Percentiles rank a stretch among this genome's conserved stretches.
Evolutionary conservation across 2,329 filamentous ascomycete species (phyloP).

Genomic region (Fusarium redolens): DNA sequence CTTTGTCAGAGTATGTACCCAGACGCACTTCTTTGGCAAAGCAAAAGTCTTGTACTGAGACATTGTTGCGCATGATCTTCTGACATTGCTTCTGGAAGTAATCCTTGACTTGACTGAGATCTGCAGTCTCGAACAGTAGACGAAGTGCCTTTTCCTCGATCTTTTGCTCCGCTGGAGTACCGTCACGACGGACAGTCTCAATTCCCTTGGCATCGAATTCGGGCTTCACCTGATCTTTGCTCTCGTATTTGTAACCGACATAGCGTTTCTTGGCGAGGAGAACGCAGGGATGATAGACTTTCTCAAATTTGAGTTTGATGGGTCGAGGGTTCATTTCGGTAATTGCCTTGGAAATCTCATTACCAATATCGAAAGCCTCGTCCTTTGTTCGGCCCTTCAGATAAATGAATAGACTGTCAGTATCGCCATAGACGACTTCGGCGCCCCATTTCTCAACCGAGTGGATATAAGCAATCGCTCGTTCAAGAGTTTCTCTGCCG

Average conservation of each 20-base stretch:
- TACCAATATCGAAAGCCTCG: conserved; percentile 91
- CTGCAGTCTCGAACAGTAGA: conserved; percentile 88
- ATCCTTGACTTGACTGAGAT: conserved; percentile 86
- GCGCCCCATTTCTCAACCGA: conserved; percentile 88
- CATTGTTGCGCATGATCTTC: conserved; percentile 89
- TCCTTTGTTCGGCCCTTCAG: conserved; percentile 87
- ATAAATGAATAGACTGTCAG: conserved; percentile 92
- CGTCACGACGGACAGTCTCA: conserved; percentile 94
- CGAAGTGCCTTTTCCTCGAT: conserved; percentile 94
- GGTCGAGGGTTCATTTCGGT: conserved; percentile 92
- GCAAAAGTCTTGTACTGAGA: conserved; percentile 95
- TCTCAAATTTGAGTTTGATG: conserved; percentile 97
- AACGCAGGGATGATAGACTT: conserved; percentile 96
- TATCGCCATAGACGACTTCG: conserved; percentile 98
- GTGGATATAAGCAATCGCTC: conserved; percentile 92
- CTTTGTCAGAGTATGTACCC: conserved; percentile 83
- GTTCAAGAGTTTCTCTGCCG: conserved; percentile 92
- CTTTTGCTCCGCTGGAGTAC: conserved; percentile 94
- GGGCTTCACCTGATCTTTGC: conserved; percentile 76
- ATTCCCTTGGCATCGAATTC: conserved; percentile 99
- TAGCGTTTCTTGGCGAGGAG: conserved; percentile 97
- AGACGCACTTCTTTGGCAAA: conserved; percentile 93
- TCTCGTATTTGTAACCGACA: conserved; percentile 97
- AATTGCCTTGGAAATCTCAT: conserved; percentile 88
- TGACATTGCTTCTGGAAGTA: conserved; percentile 92